Evolutionary conservation across 805 yeast species (phyloP).

Genomic region (Ogataea parapolymorpha): DNA sequence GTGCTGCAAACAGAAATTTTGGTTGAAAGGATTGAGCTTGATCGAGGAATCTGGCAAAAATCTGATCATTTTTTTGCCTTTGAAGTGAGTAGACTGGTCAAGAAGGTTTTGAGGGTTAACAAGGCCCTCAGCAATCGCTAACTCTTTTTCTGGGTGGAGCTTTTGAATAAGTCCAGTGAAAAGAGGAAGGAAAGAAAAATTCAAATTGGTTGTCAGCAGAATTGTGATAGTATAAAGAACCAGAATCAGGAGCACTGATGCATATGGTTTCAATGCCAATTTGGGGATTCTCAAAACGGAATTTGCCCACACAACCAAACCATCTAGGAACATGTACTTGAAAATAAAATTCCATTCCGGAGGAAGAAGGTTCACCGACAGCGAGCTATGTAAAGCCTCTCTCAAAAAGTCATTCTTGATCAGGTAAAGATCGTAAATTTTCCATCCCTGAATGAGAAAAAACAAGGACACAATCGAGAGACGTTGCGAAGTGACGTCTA

Average conservation of each 20-base stretch:
- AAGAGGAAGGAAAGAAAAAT: slow-evolving; percentile 41
- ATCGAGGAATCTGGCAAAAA: slow-evolving; percentile 91
- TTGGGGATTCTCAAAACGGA: slow-evolving; percentile 77
- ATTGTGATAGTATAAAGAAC: slow-evolving; percentile 49
- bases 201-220: slow-evolving; percentile 48
- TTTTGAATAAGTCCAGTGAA: slow-evolving; percentile 17
- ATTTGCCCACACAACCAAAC: slow-evolving; percentile 61
- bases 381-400: slow-evolving; percentile 18
- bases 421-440: slow-evolving; percentile 65
- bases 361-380: slow-evolving; percentile 37
- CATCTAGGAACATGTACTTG: slow-evolving; percentile 74
- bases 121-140: slow-evolving; percentile 32
- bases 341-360: slow-evolving; percentile 58
- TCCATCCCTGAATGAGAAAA: slow-evolving; percentile 78
- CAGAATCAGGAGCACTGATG: slow-evolving; percentile 47
- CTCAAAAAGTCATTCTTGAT: slow-evolving; percentile 44
- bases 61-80: slow-evolving; percentile 82
- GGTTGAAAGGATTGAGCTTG: slow-evolving; percentile 69
- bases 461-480: slow-evolving; percentile 63
- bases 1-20: slow-evolving; percentile 57
- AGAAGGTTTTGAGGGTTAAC: slow-evolving; percentile 35
- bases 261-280: slow-evolving; percentile 57
- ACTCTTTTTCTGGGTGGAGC: slow-evolving; percentile 29
- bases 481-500: slow-evolving; percentile 79
- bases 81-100: slow-evolving; percentile 63